These are phyloP conservation scores for Mucor mucedo DNA, from an alignment of 371 early-diverging fungal species.

Conservation along the genomic window DNA sequence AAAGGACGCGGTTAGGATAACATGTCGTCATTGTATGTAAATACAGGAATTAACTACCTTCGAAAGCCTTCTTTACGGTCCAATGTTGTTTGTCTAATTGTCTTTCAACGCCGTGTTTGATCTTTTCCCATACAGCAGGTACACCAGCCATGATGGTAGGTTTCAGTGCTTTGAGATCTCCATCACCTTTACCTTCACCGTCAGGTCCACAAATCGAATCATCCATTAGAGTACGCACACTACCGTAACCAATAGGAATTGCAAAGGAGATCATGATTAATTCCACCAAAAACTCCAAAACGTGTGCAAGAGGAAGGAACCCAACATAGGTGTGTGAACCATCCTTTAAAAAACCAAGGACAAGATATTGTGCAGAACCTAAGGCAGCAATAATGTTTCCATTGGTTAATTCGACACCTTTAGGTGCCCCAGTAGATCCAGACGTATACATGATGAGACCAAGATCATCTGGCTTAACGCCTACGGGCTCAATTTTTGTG, in stretches of 20 bases:
- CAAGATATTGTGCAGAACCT: slow-evolving; percentile 54
- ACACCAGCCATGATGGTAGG: slow-evolving; percentile 94
- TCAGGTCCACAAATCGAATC: slow-evolving; percentile 69
- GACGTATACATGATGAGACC: slow-evolving; percentile 88
- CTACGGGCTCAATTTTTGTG: not conserved
- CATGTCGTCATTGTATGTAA: not conserved
- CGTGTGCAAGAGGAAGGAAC: slow-evolving; percentile 93
- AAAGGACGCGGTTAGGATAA: slow-evolving; percentile 5
- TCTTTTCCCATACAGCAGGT: slow-evolving; percentile 89
- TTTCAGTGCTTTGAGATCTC: slow-evolving; percentile 87
- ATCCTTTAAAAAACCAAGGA: slow-evolving; percentile 40
- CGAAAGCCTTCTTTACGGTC: slow-evolving; percentile 58
- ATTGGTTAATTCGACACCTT: slow-evolving; percentile 72
- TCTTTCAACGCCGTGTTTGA: slow-evolving; percentile 77
- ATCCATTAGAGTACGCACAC: slow-evolving; percentile 79
- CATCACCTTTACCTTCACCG: slow-evolving; percentile 77
- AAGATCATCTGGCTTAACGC: slow-evolving; percentile 68
- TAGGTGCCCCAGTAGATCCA: slow-evolving; percentile 85
- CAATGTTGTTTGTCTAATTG: slow-evolving; percentile 70
- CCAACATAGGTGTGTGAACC: slow-evolving; percentile 72
- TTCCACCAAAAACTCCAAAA: slow-evolving; percentile 79
- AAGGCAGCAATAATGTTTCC: slow-evolving; percentile 76
- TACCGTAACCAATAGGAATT: slow-evolving; percentile 83
- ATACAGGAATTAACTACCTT: slow-evolving; percentile 25
- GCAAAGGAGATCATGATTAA: slow-evolving; percentile 52